Evolutionary conservation across 2,329 filamentous ascomycete genomes (phyloP).

Genomic region (Didymella exigua): DNA sequence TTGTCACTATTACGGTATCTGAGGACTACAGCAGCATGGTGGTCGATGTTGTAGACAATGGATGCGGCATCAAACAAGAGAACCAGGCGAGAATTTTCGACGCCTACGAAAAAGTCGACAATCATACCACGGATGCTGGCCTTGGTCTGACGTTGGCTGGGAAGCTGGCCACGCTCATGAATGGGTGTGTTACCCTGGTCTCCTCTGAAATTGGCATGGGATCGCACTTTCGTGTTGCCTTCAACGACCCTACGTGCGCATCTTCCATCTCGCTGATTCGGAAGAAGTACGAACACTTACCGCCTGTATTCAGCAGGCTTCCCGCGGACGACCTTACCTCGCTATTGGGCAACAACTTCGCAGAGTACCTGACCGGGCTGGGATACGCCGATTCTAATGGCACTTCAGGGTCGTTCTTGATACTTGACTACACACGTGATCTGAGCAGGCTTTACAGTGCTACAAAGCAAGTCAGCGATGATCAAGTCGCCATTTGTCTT

Average conservation of each 20-base stretch:
- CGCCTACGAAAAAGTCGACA: conserved; percentile 52
- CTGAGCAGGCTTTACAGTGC: conserved; percentile 23
- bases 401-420: conserved; percentile 23
- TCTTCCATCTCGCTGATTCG: conserved; percentile 20
- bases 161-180: conserved; percentile 50
- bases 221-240: conserved; percentile 51
- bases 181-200: conserved; percentile 48
- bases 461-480: conserved; percentile 12
- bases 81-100: conserved; percentile 52
- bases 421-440: conserved; percentile 34
- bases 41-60: conserved; percentile 54
- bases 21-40: conserved; percentile 39
- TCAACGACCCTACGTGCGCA: conserved; percentile 34
- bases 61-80: conserved; percentile 46
- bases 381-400: conserved; percentile 21
- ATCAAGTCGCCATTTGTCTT: conserved; percentile 37
- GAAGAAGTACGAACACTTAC: conserved; percentile 6
- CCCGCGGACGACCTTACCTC: conserved; percentile 17
- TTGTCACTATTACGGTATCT: conserved; percentile 40
- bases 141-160: conserved; percentile 53
- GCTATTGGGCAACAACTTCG: conserved; percentile 21
- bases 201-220: conserved; percentile 45
- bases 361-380: conserved; percentile 17
- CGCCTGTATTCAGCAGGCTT: conserved; percentile 19
- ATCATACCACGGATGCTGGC: conserved; percentile 49